A percentile compares a stretch with the other conserved stretches of the same genome.
phyloP scores from a whole-genome alignment of 805 yeast species.

The Wickerhamomyces tratensis region DNA sequence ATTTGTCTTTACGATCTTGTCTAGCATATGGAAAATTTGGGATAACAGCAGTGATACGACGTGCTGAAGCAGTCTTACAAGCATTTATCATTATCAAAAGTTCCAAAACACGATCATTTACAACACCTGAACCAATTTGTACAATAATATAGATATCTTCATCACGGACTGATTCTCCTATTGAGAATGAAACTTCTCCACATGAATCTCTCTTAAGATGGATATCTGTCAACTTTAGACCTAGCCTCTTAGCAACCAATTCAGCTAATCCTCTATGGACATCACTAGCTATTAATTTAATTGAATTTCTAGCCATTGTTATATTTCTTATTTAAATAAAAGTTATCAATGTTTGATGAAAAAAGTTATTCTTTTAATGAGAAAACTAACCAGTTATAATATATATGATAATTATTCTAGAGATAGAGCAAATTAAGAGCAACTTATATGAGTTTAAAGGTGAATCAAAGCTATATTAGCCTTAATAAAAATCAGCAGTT shows the following conservation, averaged over 20 bases:
- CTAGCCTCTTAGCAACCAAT: slow-evolving; percentile 54
- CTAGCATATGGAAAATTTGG: slow-evolving; percentile 86
- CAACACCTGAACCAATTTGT: slow-evolving; percentile 72
- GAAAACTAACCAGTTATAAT: no score
- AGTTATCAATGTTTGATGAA: no score
- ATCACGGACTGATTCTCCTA: slow-evolving; percentile 78
- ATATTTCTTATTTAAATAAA: no score
- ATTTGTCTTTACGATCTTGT: slow-evolving; percentile 79
- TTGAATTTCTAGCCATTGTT: slow-evolving; percentile 61
- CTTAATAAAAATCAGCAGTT: no score
- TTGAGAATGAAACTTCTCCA: slow-evolving; percentile 66
- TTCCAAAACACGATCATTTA: slow-evolving; percentile 69
- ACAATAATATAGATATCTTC: slow-evolving; percentile 75
- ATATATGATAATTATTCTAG: no score
- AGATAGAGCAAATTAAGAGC: no score
- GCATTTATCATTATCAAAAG: slow-evolving; percentile 72
- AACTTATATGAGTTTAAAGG: no score
- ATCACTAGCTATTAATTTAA: slow-evolving; percentile 59
- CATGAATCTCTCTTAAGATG: slow-evolving; percentile 58
- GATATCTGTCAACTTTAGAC: slow-evolving; percentile 50
- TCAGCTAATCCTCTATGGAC: slow-evolving; percentile 62
- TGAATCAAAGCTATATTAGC: no score
- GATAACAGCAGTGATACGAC: slow-evolving; percentile 73
- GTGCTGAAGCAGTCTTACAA: slow-evolving; percentile 74
- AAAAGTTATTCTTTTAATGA: no score